These are phyloP conservation scores for Podaxis carcinomalis DNA, from an alignment of 768 basidiomycete genomes.

Conservation along the genomic window DNA sequence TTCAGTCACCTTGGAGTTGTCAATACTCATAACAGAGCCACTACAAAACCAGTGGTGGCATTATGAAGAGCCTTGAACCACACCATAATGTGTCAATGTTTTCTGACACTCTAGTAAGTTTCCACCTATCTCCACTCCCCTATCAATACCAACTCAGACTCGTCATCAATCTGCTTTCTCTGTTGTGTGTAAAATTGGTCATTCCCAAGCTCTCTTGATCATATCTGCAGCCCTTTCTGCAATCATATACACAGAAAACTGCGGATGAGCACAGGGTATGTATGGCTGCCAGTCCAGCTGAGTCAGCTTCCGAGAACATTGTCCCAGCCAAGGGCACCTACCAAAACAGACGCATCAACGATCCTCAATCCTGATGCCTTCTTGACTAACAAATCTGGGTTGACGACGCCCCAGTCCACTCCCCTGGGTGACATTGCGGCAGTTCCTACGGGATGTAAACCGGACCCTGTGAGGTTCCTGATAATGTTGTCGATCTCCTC, in stretches of 20 bases:
- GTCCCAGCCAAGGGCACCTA: constrained; percentile 11
- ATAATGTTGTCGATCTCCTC: constrained; percentile 17
- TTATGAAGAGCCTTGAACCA: no score
- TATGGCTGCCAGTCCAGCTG: constrained; percentile 7
- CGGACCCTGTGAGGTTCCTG: constrained; percentile 16
- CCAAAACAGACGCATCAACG: constrained; percentile 34
- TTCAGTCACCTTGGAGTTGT: no score
- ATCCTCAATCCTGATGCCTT: constrained; percentile 28
- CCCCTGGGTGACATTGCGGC: constrained; percentile 25
- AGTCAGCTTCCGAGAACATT: neutral
- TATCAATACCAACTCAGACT: no score
- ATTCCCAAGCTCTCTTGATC: constrained; percentile 10
- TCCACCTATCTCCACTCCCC: no score
- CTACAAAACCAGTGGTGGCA: no score
- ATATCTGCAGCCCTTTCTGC: constrained; percentile 15
- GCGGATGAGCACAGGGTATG: constrained; percentile 13
- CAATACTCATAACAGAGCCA: no score
- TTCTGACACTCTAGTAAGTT: no score
- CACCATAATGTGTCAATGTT: no score
- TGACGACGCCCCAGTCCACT: constrained; percentile 28
- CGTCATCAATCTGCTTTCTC: no score
- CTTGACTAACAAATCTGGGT: constrained; percentile 34
- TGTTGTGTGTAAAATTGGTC: neutral
- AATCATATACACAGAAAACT: constrained; percentile 14
- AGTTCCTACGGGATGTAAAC: constrained; percentile 29